phyloP scores from a whole-genome alignment of 768 basidiomycete species.

The Pulveroboletus frians region DNA sequence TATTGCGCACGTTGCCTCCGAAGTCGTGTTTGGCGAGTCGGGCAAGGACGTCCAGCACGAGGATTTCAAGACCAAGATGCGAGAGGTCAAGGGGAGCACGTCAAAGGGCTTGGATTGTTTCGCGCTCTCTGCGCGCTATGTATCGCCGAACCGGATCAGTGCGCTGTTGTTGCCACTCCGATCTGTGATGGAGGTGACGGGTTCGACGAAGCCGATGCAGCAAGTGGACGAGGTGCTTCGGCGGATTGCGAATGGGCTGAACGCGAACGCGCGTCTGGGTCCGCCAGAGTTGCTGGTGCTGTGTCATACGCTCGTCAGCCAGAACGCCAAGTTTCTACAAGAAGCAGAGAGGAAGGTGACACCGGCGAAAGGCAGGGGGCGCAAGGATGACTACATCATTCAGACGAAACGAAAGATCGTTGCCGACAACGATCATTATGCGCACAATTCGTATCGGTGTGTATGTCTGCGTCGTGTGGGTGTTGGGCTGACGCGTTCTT shows the following conservation, averaged over 20 bases:
- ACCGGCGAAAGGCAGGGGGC: constrained; percentile 24
- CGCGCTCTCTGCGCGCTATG: constrained; percentile 68
- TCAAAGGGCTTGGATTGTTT: constrained; percentile 87
- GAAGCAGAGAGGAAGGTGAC: constrained; percentile 41
- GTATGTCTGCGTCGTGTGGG: constrained; percentile 12
- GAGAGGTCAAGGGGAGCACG: constrained; percentile 80
- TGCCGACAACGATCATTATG: constrained; percentile 61
- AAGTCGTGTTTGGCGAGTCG: constrained; percentile 92
- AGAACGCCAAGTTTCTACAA: constrained; percentile 83
- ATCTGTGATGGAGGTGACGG: constrained; percentile 82
- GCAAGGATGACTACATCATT: constrained; percentile 60
- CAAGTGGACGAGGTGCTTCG: constrained; percentile 86
- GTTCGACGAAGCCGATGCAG: constrained; percentile 70
- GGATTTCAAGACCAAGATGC: constrained; percentile 92
- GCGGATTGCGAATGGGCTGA: constrained; percentile 77
- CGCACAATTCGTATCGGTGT: constrained; percentile 84
- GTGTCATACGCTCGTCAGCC: constrained; percentile 85
- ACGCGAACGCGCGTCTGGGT: constrained; percentile 68
- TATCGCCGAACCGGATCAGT: constrained; percentile 74
- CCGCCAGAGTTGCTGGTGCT: constrained; percentile 71
- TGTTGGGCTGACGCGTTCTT: not conserved
- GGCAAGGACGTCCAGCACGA: constrained; percentile 83
- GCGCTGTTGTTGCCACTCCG: constrained; percentile 73
- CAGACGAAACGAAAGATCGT: constrained; percentile 67
- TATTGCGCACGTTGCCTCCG: constrained; percentile 74